Evolutionary conservation across 345 rosid genomes (phyloP), one percentile per base, ranked within the genome.

Genomic region (Gossypium ekmanianum): DNA sequence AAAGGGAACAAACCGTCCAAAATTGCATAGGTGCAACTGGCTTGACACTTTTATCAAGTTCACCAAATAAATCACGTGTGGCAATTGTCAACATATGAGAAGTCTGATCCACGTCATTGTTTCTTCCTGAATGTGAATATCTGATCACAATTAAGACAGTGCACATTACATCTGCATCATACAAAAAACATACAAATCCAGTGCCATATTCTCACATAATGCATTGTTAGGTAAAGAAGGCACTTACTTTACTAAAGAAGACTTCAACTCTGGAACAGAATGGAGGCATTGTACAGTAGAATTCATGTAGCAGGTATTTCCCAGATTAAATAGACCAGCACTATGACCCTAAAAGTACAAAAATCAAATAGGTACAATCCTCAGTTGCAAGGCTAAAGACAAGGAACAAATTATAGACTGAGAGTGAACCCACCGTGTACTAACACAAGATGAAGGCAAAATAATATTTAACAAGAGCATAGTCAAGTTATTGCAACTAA

Each of bases 251-350:
- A 84, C 72, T 77, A 96, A 83, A 77, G 94, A 91, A 83, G 97
- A 88, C 81, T 93, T 96, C 89, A 96, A 85, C 81, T 96, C 98
- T 44, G 99, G 99, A 78, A 93, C 98, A 47, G 97, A 92, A 86
- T 96, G 97, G 81, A 96, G 82, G 83, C 99, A 96, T 76, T 96
- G 99, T 65, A 93, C 69, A 0, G 98, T 93, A 61, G 99, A 93
- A 86, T 96, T 96, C 99, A 96, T 96, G 63, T 59, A 59, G 63
- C 63, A 59, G 17, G 63, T 59, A 59, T 59, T 59, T 59, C 63
- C 63, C 39, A 96, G 86, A 80, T 96, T 96, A 78, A 86, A 80
- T 58, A 96, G 83, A 57, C 98, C 99, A 74, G 99, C 94, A 82
- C 97, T 90, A 77, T 96, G 92, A 84, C 98, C 99, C 99, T 96